These are phyloP conservation scores for Blastomyces parvus DNA, from an alignment of 2,329 filamentous ascomycete genomes.

Conservation along the genomic window DNA sequence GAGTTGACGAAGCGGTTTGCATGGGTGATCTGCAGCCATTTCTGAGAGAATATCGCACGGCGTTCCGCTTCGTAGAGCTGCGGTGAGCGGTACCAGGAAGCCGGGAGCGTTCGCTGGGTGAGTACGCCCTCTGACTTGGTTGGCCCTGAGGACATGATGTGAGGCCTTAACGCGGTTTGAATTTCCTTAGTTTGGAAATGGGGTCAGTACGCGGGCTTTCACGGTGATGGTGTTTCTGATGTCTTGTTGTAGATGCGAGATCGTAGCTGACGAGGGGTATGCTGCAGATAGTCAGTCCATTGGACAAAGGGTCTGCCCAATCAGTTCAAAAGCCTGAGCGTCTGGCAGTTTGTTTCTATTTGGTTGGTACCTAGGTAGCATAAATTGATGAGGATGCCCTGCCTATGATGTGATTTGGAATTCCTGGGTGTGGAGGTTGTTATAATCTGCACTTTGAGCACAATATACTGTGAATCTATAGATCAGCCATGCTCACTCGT, in stretches of 20 bases:
- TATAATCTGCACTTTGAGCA: not conserved
- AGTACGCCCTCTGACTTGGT: not conserved
- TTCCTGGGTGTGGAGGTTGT: not conserved
- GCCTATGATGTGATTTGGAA: not conserved
- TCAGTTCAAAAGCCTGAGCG: not conserved
- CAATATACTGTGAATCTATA: not conserved
- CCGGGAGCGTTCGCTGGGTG: conserved; percentile 34
- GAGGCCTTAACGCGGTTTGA: not conserved
- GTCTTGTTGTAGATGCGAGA: not conserved
- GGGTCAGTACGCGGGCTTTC: not conserved
- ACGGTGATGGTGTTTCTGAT: not conserved
- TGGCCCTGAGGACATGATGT: not conserved
- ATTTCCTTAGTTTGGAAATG: not conserved
- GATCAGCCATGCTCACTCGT: not conserved
- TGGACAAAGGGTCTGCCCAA: not conserved
- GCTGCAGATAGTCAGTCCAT: not conserved
- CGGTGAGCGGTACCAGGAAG: conserved; percentile 45
- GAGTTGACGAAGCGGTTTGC: conserved; percentile 40
- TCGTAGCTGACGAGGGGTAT: not conserved
- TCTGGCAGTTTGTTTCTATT: not conserved
- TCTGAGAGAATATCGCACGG: conserved; percentile 50
- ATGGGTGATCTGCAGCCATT: conserved; percentile 35
- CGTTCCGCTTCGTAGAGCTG: conserved; percentile 50
- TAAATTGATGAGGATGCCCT: not conserved
- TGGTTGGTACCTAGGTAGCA: not conserved